Percentiles rank a stretch among this genome's conserved stretches.
phyloP scores from a whole-genome alignment of 495 filamentous ascomycete species.

The Xylaria bambusicola region DNA sequence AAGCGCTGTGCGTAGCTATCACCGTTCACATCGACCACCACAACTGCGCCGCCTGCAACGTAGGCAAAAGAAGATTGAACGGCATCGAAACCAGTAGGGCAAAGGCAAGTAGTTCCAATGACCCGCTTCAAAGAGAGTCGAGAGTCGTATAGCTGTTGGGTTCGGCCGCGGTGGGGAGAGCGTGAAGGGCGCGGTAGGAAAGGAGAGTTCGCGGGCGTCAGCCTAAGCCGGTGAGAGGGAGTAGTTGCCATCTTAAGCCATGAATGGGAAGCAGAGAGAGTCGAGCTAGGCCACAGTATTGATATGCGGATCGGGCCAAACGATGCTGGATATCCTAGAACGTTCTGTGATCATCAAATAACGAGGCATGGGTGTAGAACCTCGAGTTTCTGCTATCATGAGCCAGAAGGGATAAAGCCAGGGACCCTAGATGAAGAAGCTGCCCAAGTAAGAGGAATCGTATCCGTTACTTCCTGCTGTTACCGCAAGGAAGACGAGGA shows the following conservation, averaged over 20 bases:
- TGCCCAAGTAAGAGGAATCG: background rate
- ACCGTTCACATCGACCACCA: constrained; percentile 80
- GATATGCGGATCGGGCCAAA: constrained; percentile 11
- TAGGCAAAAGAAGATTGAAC: constrained; percentile 80
- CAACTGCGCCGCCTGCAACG: constrained; percentile 89
- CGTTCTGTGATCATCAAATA: constrained; percentile 22
- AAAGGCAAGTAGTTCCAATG: constrained; percentile 82
- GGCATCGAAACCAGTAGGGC: constrained; percentile 83
- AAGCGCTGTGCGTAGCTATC: constrained; percentile 79
- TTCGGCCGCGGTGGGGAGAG: constrained; percentile 59
- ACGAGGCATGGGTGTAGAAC: constrained; percentile 25
- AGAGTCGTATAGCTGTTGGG: constrained; percentile 43
- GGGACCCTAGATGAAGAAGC: background rate
- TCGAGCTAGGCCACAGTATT: constrained; percentile 11
- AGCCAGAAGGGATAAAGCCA: background rate
- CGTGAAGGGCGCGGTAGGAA: constrained; percentile 61
- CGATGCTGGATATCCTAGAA: constrained; percentile 28
- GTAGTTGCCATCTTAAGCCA: constrained; percentile 61
- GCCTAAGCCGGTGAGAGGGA: constrained; percentile 65
- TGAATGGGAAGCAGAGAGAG: constrained; percentile 35
- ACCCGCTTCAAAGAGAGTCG: constrained; percentile 76
- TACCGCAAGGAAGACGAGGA: background rate
- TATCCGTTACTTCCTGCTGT: background rate
- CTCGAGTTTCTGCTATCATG: constrained; percentile 4
- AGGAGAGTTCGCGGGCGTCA: constrained; percentile 81